Evolutionary conservation across 768 basidiomycete species (phyloP), one percentile per base, ranked within the genome.

Genomic region (Hydnomerulius pinastri): DNA sequence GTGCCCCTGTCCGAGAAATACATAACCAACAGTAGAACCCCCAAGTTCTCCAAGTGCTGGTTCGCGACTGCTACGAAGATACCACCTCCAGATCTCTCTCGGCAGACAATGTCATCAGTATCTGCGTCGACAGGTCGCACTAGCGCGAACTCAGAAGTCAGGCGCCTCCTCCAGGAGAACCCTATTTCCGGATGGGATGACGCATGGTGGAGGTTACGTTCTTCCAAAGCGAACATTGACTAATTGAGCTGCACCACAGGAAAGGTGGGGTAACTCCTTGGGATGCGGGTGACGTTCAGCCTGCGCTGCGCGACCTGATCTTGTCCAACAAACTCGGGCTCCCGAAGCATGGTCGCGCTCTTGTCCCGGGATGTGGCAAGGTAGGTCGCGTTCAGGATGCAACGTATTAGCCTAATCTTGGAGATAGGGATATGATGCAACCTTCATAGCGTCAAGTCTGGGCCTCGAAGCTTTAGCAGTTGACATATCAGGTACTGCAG

Each of bases 361-460:
- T 83, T 2, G 73, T 83, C 10, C 79, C 80, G 0, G 83, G 83
- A 0, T 87, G 85, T 59, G 86, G 86, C 11, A 72, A 65, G 73
- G 62, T 63, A 41, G 28, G 40, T n/a, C n/a, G n/a, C n/a, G n/a
- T n/a, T n/a, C n/a, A n/a, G n/a, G n/a, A n/a, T n/a, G n/a, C n/a
- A n/a, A n/a, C n/a, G n/a, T n/a, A n/a, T n/a, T n/a, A n/a, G n/a
- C n/a, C n/a, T n/a, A n/a, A n/a, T n/a, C n/a, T n/a, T n/a, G n/a
- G n/a, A 38, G 17, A 23, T 38, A 64, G 56, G 63, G 49, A 18
- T 53, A 61, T 36, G 61, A 62, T 48, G 56, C 59, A 44, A 29
- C 27, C 10, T 56, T 50, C 17, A 58, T 58, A 11, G 49, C 51
- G 4, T 55, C 53, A 36, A 59, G 46, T 25, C 49, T 61, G 11